These are phyloP conservation scores for Ensete glaucum DNA, from an alignment of 176 grass and related monocot species.

Conservation along the genomic window DNA sequence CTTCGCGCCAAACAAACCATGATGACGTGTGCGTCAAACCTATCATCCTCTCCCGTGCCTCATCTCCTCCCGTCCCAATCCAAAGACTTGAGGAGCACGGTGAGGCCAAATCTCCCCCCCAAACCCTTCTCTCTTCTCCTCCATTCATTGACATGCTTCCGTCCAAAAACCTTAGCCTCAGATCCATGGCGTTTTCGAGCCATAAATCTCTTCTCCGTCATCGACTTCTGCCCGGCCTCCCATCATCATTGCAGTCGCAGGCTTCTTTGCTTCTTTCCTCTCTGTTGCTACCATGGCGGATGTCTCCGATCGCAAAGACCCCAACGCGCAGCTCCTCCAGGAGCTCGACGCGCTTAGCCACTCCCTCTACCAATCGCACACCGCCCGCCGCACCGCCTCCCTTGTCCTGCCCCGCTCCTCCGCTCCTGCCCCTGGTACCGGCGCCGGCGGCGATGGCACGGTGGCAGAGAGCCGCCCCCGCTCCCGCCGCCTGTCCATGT, in stretches of 20 bases:
- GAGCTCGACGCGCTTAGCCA: constrained; percentile 84
- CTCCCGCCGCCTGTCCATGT: constrained; percentile 71
- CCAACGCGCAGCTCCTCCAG: constrained; percentile 50
- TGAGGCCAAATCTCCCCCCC: constrained; percentile 39
- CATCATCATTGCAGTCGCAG: background rate
- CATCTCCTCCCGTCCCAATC: background rate
- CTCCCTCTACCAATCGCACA: constrained; percentile 78
- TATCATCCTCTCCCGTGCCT: no score
- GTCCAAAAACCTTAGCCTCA: constrained; percentile 11
- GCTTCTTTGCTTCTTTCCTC: background rate
- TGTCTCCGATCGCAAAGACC: background rate
- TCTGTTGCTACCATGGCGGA: constrained; percentile 40
- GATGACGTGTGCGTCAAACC: background rate
- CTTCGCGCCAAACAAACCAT: background rate
- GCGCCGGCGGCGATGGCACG: constrained; percentile 7
- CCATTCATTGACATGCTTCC: constrained; percentile 13
- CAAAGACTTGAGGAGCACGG: background rate
- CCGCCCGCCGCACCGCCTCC: constrained; percentile 51
- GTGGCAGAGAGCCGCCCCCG: constrained; percentile 20
- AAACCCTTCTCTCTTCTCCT: constrained; percentile 22
- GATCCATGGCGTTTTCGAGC: constrained; percentile 5
- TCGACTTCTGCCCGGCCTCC: background rate
- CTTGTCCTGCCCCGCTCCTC: constrained; percentile 43
- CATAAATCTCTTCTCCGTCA: constrained; percentile 3
- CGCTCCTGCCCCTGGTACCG: background rate